Base-by-base conservation (phyloP, 106 monocot species). In the Triglochin maritima region DNA sequence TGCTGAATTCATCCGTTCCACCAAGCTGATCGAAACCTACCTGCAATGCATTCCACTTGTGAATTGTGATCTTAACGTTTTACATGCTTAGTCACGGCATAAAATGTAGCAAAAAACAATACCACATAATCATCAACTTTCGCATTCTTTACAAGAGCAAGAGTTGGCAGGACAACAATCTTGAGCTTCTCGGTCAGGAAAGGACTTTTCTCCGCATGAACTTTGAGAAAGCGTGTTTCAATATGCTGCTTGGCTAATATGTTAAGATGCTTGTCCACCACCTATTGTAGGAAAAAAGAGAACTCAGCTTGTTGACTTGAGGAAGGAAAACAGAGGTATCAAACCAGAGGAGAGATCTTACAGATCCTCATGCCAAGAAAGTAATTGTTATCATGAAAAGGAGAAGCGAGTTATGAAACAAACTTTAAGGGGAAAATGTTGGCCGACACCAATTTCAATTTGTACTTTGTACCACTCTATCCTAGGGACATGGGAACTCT, bases 61-160 rank as follows among this genome's bases (percentile, higher is more conserved):
- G 2, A 52, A 6, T 12, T 11, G 41, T 2, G 51, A n/a, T 60
- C 59, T 47, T 10, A 11, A 49, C 5, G n/a, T 9, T 29, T 7
- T 64, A 12, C 43, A 45, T 64, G 13, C 63, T 11, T 45, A 45
- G 46, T 64, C 10, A 43, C 5, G 45, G 49, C 48, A 12, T 47
- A 50, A 2, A 50, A 2, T n/a, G 66, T n/a, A 2, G 13, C 11
- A 47, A 12, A 3, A 17, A 44, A 4, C 43, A 7, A 14, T 85
- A 98, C 98, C 87, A 98, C 86, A 69, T 98, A 98, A 74, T 92
- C 88, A 8, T 98, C 98, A 42, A 89, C 98, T 82, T 98, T 98
- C 48, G 92, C 78, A 59, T 86, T 70, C 80, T 92, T 98, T 47
- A 98, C 82, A 41, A 98, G 84, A 70, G 98, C 98, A 58, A 98